A percentile compares a stretch with the other conserved stretches of the same genome.
Evolutionary conservation across 495 filamentous ascomycete genomes (phyloP).

Genomic region (Tricharina praecox): DNA sequence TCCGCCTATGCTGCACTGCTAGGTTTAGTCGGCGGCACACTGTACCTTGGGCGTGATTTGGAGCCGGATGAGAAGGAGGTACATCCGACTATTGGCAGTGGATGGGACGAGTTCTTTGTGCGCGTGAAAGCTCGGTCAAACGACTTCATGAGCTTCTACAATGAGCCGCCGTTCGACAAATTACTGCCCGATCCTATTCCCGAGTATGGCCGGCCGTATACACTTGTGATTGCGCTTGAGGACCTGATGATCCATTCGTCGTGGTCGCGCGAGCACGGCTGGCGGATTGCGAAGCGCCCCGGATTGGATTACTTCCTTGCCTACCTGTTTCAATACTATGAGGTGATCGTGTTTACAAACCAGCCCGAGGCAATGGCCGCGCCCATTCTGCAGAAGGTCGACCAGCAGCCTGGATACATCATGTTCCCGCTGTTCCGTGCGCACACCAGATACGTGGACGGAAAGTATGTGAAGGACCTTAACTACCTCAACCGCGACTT

Average conservation of each 20-base stretch:
- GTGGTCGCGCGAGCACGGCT: slow-evolving; percentile 85
- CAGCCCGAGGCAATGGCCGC: slow-evolving; percentile 67
- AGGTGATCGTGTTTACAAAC: slow-evolving; percentile 86
- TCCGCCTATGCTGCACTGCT: slow-evolving; percentile 40
- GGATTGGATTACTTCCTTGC: slow-evolving; percentile 93
- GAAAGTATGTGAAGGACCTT: slow-evolving; percentile 94
- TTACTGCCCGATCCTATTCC: slow-evolving; percentile 79
- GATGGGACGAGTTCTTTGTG: slow-evolving; percentile 61
- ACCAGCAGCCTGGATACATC: slow-evolving; percentile 78
- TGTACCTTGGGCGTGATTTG: slow-evolving; percentile 72
- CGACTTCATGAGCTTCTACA: slow-evolving; percentile 76
- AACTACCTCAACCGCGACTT: slow-evolving; percentile 90
- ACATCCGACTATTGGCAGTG: slow-evolving; percentile 39
- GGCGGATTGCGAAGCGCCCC: slow-evolving; percentile 87
- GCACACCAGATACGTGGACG: slow-evolving; percentile 84
- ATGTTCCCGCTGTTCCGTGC: slow-evolving; percentile 91
- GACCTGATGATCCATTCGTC: slow-evolving; percentile 86
- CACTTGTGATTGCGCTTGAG: slow-evolving; percentile 78
- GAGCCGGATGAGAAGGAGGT: slow-evolving; percentile 53
- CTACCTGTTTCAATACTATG: slow-evolving; percentile 93
- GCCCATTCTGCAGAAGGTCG: slow-evolving; percentile 76
- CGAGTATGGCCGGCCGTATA: slow-evolving; percentile 70
- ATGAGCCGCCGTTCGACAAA: slow-evolving; percentile 87
- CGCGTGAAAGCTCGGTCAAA: slow-evolving; percentile 55
- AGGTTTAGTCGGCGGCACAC: slow-evolving; percentile 34